Conservation (phyloP, 2,329 filamentous ascomycete species). For the Fusarium sacchari region DNA sequence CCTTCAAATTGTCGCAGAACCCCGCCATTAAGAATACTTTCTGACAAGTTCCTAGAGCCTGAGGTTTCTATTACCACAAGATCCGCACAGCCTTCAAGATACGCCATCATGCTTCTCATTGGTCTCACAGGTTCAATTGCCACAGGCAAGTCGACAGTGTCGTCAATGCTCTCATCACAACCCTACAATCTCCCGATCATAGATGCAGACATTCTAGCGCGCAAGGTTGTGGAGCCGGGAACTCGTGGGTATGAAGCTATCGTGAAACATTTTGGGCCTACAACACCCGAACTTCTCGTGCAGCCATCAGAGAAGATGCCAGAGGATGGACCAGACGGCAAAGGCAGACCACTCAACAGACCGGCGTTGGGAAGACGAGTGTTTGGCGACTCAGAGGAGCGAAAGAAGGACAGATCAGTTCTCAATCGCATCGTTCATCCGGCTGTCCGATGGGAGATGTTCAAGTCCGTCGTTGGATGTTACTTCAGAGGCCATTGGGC, state of each 20-base stretch:
- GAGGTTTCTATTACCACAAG: background rate
- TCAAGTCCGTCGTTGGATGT: conserved; percentile 74
- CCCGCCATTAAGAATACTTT: no score
- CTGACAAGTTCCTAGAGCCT: background rate
- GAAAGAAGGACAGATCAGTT: conserved; percentile 75
- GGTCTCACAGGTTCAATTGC: conserved; percentile 97
- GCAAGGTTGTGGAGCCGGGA: conserved; percentile 93
- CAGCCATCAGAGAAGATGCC: conserved; percentile 63
- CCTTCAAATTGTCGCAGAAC: no score
- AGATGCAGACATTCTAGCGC: conserved; percentile 92
- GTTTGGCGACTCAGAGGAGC: conserved; percentile 81
- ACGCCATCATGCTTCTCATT: conserved; percentile 81
- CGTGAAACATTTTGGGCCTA: conserved; percentile 80
- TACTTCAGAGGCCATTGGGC: conserved; percentile 86
- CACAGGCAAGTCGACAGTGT: conserved; percentile 97
- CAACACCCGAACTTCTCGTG: conserved; percentile 86
- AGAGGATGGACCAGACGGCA: conserved; percentile 64
- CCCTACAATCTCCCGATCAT: conserved; percentile 91
- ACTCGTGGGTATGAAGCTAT: conserved; percentile 86
- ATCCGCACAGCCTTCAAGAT: background rate
- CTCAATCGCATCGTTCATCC: conserved; percentile 95
- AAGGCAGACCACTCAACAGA: conserved; percentile 82
- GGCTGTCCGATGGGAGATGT: conserved; percentile 85
- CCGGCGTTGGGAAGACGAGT: conserved; percentile 85
- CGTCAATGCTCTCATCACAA: conserved; percentile 78